Evolutionary conservation across 1,284 basidiomycete species (phyloP).

Genomic region (Schizophyllum commune): DNA sequence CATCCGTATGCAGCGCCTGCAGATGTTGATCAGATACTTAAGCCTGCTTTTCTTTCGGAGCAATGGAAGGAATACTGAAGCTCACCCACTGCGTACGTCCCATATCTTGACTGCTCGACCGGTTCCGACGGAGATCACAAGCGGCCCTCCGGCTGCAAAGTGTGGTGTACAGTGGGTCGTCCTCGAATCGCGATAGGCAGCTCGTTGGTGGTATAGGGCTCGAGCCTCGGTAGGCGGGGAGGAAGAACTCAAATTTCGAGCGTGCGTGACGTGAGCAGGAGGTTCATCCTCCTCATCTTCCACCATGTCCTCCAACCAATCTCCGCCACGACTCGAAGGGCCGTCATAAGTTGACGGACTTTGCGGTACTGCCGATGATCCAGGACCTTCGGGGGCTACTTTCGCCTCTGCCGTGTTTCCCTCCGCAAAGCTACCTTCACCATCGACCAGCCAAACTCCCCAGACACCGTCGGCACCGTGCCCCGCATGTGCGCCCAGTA

Average conservation of each 20-base stretch:
- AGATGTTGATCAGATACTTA: neutral
- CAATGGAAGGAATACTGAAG: neutral
- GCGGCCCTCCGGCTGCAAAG: slow-evolving; percentile 34
- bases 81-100: slow-evolving; percentile 64
- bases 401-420: too few species aligned
- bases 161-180: slow-evolving; percentile 18
- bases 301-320: neutral
- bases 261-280: neutral
- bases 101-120: slow-evolving; percentile 88
- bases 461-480: slow-evolving; percentile 73
- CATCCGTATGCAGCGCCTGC: slow-evolving; percentile 55
- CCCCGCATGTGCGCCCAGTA: slow-evolving; percentile 67
- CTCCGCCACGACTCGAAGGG: neutral
- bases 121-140: slow-evolving; percentile 90
- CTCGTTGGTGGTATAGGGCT: neutral
- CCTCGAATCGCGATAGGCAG: slow-evolving; percentile 14
- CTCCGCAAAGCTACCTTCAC: slow-evolving; percentile 23
- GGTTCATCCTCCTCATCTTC: neutral
- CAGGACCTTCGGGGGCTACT: too few species aligned
- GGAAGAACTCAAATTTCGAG: neutral
- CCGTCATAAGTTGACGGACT: neutral
- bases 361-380: neutral
- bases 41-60: too few species aligned
- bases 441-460: slow-evolving; percentile 74
- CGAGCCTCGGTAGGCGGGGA: neutral